A percentile compares a stretch with the other conserved stretches of the same genome.
These are phyloP conservation scores for Lentinula edodes DNA, from an alignment of 768 basidiomycete genomes.

Conservation along the genomic window DNA sequence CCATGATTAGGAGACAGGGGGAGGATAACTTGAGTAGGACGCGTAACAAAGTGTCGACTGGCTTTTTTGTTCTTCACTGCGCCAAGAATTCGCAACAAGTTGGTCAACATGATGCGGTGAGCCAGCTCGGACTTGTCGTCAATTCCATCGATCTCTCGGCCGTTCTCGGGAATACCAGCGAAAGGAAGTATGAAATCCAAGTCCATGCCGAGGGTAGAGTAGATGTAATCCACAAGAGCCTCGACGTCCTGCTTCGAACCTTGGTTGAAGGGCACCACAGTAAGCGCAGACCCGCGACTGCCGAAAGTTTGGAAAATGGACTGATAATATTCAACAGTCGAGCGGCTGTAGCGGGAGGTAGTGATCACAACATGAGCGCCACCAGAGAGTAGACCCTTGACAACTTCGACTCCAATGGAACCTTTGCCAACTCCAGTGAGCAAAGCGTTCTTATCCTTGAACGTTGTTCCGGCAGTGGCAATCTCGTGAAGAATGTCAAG, in stretches of 20 bases:
- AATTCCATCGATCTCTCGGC: slow-evolving; percentile 94
- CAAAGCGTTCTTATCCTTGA: slow-evolving; percentile 98
- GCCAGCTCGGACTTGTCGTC: slow-evolving; percentile 98
- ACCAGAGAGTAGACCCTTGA: slow-evolving; percentile 94
- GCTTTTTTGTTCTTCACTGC: slow-evolving; percentile 99
- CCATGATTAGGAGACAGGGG: slow-evolving; percentile 98
- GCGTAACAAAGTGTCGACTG: slow-evolving; percentile 91
- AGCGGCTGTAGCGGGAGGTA: slow-evolving; percentile 94
- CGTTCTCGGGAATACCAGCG: slow-evolving; percentile 97
- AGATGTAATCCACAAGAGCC: slow-evolving; percentile 97
- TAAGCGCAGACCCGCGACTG: slow-evolving; percentile 91
- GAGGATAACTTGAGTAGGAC: slow-evolving; percentile 96
- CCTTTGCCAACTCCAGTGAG: slow-evolving; percentile 97
- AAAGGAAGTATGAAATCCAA: slow-evolving; percentile 98
- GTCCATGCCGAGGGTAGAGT: slow-evolving; percentile 90
- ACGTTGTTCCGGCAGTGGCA: slow-evolving; percentile 96
- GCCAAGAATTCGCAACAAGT: slow-evolving; percentile 91
- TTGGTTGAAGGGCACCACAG: slow-evolving; percentile 99
- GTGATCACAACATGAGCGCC: slow-evolving; percentile 97
- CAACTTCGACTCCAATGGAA: slow-evolving; percentile 95
- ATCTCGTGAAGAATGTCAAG: slow-evolving; percentile 97
- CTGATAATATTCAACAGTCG: slow-evolving; percentile 97
- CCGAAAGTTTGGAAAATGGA: slow-evolving; percentile 95
- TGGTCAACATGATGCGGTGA: slow-evolving; percentile 98
- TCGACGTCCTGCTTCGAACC: slow-evolving; percentile 99